Conservation (phyloP, 345 rosid genomes). For the Aquilaria malaccensis region DNA sequence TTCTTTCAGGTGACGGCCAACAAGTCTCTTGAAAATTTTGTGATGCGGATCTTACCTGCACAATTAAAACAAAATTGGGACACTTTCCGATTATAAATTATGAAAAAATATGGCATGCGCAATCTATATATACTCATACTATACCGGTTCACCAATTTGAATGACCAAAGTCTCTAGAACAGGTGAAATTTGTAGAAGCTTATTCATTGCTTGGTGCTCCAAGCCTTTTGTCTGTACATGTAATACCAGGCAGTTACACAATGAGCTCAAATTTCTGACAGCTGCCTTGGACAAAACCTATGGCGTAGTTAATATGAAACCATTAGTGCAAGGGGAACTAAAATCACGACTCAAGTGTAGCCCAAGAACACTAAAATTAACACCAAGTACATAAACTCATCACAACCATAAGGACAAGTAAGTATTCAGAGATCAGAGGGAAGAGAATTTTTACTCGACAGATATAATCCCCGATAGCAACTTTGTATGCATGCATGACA, state of each 20-base stretch:
- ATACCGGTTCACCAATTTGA: not conserved
- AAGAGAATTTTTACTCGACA: too few relatives aligned
- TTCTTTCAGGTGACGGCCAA: not conserved
- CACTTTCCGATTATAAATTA: not conserved
- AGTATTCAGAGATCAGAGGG: too few relatives aligned
- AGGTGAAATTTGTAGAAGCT: conserved; percentile 2
- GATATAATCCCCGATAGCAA: too few relatives aligned
- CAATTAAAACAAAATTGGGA: not conserved
- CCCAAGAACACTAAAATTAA: too few relatives aligned
- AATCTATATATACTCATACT: not conserved
- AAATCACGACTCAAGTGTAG: too few relatives aligned
- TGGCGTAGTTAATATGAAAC: not conserved
- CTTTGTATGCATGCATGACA: too few relatives aligned
- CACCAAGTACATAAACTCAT: too few relatives aligned
- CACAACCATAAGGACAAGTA: too few relatives aligned
- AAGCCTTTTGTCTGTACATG: not conserved
- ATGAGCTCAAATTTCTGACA: not conserved
- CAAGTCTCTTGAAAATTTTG: not conserved
- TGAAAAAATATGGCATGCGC: not conserved
- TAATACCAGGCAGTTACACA: not conserved
- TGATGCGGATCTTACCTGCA: not conserved
- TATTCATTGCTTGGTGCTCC: not conserved
- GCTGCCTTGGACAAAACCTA: conserved; percentile 2
- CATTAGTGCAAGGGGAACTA: not conserved
- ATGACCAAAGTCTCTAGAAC: not conserved